phyloP scores from a whole-genome alignment of 2,329 filamentous ascomycete genomes.

The Phialophora chinensis region DNA sequence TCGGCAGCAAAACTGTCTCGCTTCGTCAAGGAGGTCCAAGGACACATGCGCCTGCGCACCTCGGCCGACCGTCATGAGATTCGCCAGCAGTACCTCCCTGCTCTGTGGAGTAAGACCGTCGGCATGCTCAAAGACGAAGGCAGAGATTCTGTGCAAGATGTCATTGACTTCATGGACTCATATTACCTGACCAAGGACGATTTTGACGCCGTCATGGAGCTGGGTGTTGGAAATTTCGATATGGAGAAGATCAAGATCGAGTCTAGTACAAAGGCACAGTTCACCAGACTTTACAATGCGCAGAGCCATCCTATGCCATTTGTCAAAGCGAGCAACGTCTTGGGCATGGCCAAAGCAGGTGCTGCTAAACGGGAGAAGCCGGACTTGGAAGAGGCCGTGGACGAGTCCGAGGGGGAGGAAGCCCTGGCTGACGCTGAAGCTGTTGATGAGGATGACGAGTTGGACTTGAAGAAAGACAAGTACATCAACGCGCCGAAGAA shows the following conservation, averaged over 20 bases:
- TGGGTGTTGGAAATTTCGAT: conserved; percentile 84
- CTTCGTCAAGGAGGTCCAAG: conserved; percentile 90
- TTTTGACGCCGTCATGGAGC: conserved; percentile 88
- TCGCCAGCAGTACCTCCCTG: conserved; percentile 89
- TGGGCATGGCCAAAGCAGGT: conserved; percentile 70
- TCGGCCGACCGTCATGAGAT: conserved; percentile 93
- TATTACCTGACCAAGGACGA: conserved; percentile 96
- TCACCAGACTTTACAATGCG: conserved; percentile 88
- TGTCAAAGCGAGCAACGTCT: conserved; percentile 85
- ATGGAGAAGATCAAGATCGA: conserved; percentile 79
- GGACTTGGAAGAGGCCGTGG: conserved; percentile 93
- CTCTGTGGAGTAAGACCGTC: conserved; percentile 82
- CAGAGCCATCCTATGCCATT: conserved; percentile 90
- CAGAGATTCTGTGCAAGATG: conserved; percentile 77
- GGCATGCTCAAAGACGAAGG: conserved; percentile 77
- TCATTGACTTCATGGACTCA: conserved; percentile 95
- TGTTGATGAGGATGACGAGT: conserved; percentile 70
- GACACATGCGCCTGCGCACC: conserved; percentile 90
- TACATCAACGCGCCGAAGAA: conserved; percentile 94
- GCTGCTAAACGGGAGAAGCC: conserved; percentile 72
- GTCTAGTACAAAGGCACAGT: conserved; percentile 82
- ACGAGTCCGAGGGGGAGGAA: conserved; percentile 77
- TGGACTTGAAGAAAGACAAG: conserved; percentile 92
- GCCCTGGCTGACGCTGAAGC: conserved; percentile 55
- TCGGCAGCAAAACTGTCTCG: conserved; percentile 68